A percentile compares a stretch with the other conserved stretches of the same genome.
These are phyloP conservation scores for Apiotrichum gamsii DNA, from an alignment of 1,284 basidiomycete genomes.

Conservation along the genomic window DNA sequence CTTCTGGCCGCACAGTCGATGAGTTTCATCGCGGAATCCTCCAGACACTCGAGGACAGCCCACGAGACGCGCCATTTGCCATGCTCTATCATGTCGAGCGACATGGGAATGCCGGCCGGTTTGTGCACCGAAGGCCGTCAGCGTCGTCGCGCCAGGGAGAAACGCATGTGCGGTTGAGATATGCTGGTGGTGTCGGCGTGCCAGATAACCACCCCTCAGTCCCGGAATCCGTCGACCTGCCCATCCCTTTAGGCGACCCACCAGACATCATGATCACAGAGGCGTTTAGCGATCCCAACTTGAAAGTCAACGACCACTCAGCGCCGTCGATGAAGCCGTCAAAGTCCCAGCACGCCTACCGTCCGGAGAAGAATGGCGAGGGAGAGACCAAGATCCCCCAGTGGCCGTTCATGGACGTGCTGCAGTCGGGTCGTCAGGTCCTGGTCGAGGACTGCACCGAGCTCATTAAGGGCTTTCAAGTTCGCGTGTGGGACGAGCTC, in stretches of 20 bases:
- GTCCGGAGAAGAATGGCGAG: too few species aligned
- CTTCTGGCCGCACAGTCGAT: constrained; percentile 25
- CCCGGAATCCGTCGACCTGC: constrained; percentile 7
- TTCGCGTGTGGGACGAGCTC: constrained; percentile 44
- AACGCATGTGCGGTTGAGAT: constrained; percentile 1
- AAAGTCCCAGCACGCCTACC: too few species aligned
- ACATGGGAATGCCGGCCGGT: constrained; percentile 7
- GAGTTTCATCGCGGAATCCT: constrained; percentile 39
- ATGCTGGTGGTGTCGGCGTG: constrained; percentile 37
- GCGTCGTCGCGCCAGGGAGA: background rate
- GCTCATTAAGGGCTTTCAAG: constrained; percentile 33
- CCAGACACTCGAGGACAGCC: constrained; percentile 29
- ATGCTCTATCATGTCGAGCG: constrained; percentile 37
- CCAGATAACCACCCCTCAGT: constrained; percentile 36
- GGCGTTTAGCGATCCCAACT: constrained; percentile 4
- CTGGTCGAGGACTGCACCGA: constrained; percentile 39
- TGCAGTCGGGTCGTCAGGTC: constrained; percentile 29
- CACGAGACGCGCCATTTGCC: constrained; percentile 40
- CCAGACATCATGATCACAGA: constrained; percentile 5
- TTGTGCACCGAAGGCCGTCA: background rate
- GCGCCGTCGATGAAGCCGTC: too few species aligned
- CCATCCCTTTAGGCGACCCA: background rate
- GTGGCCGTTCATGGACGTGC: constrained; percentile 41
- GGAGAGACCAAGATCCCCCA: background rate
- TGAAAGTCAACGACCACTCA: too few species aligned